Base-by-base conservation (phyloP, 345 rosid genomes). In the Citrus unshiu region DNA sequence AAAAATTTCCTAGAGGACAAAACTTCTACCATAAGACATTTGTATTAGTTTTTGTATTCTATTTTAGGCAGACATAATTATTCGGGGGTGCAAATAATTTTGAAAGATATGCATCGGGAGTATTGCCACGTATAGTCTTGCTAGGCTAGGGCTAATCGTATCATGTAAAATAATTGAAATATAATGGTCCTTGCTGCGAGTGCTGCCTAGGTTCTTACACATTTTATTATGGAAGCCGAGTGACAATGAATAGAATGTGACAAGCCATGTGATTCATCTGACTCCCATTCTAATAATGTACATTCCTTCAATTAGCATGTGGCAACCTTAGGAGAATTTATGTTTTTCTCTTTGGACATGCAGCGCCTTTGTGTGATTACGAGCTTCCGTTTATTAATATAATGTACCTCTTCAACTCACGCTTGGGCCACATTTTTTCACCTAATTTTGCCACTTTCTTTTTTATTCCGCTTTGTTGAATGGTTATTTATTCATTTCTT, bases 211-310 rank as follows among this genome's bases (percentile, higher is more conserved):
- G 76, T 34, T 62, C 3, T 62, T 63, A 16, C 66, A 60, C 37
- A 37, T 25, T 73, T 58, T 73, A 4, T 77, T 34, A 39, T 24
- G 61, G 76, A 64, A 72, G 65, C 51, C 51, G 18, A 13, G 4
- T 13, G 51, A 46, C 51, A 46, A 46, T 49, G 56, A 49, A 27
- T 57, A 25, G 79, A 77, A 71, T 49, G 81, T 72, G 81, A 73
- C 77, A 64, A 66, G n/a, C 58, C 83, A 80, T 64, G 83, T 76
- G 80, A 70, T 37, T 34, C 19, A 70, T 81, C 83, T 76, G 83
- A 81, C 79, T 74, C 63, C 70, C 14, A 39, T 27, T 54, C 69
- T 30, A 60, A 61, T 40, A 29, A 58, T 74, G 58, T 18, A 54
- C 58, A 18, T 54, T 18, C 58, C 58, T 5, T 54, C 22, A 54